These are phyloP conservation scores for Nemania sp. DNA, from an alignment of 2,329 filamentous ascomycete genomes.

Conservation along the genomic window DNA sequence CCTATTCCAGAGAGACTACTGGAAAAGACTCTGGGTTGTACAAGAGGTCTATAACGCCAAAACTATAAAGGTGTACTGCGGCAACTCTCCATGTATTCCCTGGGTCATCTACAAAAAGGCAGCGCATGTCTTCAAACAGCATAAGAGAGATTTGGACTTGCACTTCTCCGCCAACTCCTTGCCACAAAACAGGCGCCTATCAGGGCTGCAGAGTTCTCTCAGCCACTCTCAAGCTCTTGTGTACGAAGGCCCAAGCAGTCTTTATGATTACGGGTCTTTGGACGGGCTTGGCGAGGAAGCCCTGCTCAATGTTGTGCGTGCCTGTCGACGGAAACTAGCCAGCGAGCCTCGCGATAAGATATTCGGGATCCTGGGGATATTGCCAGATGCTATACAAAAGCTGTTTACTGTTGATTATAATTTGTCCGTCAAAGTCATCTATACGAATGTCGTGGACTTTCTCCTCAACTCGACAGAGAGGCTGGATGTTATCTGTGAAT, in stretches of 20 bases:
- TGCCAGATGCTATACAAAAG: constrained; percentile 34
- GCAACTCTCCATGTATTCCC: constrained; percentile 26
- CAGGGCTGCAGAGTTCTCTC: constrained; percentile 9
- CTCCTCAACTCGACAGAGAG: constrained; percentile 34
- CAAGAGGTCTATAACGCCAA: constrained; percentile 39
- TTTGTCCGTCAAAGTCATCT: constrained; percentile 41
- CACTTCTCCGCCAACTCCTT: neutral
- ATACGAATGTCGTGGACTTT: constrained; percentile 42
- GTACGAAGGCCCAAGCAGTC: constrained; percentile 29
- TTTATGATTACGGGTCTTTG: constrained; percentile 4
- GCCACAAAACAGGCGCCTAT: too few relatives aligned
- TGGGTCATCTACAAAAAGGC: constrained; percentile 30
- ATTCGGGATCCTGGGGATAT: constrained; percentile 43
- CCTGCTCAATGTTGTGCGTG: constrained; percentile 35
- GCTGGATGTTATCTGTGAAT: constrained; percentile 44
- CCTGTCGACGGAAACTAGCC: constrained; percentile 36
- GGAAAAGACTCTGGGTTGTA: constrained; percentile 42
- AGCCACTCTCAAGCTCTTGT: constrained; percentile 19
- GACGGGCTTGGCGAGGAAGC: constrained; percentile 1
- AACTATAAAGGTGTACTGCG: constrained; percentile 34
- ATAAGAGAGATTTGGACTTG: constrained; percentile 19
- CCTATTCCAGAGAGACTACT: constrained; percentile 44
- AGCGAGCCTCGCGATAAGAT: constrained; percentile 44
- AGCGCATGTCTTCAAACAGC: constrained; percentile 20
- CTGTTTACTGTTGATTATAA: constrained; percentile 41